These are phyloP conservation scores for Ophidiomyces ophidiicola DNA, from an alignment of 2,329 filamentous ascomycete genomes.

Conservation along the genomic window DNA sequence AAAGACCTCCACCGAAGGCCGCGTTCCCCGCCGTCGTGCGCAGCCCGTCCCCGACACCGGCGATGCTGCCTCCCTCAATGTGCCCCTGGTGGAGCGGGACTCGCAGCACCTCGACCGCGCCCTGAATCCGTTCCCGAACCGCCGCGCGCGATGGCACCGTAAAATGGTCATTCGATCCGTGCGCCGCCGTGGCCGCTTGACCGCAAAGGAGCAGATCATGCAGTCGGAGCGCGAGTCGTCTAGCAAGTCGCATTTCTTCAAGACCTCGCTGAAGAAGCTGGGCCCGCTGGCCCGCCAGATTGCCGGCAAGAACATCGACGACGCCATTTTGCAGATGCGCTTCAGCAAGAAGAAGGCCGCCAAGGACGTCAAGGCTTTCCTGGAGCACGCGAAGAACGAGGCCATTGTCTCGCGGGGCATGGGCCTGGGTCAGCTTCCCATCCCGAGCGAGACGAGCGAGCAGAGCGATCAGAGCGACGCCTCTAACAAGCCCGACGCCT, in stretches of 20 bases:
- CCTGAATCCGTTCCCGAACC: constrained; percentile 62
- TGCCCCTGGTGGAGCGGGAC: constrained; percentile 31
- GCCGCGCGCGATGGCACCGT: constrained; percentile 63
- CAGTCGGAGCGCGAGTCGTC: constrained; percentile 49
- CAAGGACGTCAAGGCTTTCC: constrained; percentile 61
- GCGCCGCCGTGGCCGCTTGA: constrained; percentile 53
- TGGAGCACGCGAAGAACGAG: constrained; percentile 68
- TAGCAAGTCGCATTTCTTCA: constrained; percentile 57
- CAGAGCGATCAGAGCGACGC: constrained; percentile 11
- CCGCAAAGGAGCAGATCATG: constrained; percentile 54
- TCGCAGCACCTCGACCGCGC: constrained; percentile 47
- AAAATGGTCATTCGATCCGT: constrained; percentile 73
- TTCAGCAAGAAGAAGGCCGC: constrained; percentile 92
- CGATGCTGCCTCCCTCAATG: constrained; percentile 8
- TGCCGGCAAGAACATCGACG: constrained; percentile 80
- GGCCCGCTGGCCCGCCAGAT: constrained; percentile 78
- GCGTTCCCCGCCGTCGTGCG: constrained; percentile 16
- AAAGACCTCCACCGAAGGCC: constrained; percentile 16
- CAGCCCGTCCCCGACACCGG: constrained; percentile 12
- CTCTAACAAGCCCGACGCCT: too few species aligned
- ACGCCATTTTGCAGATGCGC: constrained; percentile 87
- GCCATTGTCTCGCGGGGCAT: constrained; percentile 73
- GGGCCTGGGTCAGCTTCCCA: constrained; percentile 47
- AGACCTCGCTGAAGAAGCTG: constrained; percentile 87
- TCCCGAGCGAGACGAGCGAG: background rate